These are phyloP conservation scores for Penstemon davidsonii DNA, from an alignment of 257 asterid species.

Conservation along the genomic window DNA sequence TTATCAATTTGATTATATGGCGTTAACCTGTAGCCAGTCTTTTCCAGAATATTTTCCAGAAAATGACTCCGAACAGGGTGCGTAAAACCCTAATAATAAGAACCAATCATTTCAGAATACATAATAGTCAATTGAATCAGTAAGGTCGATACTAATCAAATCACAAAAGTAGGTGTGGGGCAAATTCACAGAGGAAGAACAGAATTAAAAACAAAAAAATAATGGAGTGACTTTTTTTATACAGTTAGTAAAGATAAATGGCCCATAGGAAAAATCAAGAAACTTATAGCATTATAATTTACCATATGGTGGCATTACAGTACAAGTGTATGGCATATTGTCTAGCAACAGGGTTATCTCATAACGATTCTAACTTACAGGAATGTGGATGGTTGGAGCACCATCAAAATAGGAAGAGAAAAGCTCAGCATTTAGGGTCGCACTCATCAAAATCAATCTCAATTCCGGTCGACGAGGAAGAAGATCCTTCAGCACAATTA, in stretches of 20 bases:
- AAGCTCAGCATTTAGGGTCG: slow-evolving; percentile 89
- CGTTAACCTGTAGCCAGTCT: slow-evolving; percentile 72
- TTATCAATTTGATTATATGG: slow-evolving; percentile 84
- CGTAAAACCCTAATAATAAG: slow-evolving; percentile 73
- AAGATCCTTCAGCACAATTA: slow-evolving; percentile 88
- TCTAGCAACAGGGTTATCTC: slow-evolving; percentile 12
- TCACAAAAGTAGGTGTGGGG: background rate
- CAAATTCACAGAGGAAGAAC: slow-evolving; percentile 16
- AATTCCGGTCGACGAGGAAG: slow-evolving; percentile 87
- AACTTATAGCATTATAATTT: slow-evolving; percentile 5
- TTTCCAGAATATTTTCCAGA: slow-evolving; percentile 79
- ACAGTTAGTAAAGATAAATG: background rate
- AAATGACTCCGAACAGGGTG: slow-evolving; percentile 77
- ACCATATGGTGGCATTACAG: slow-evolving; percentile 11
- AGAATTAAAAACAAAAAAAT: background rate
- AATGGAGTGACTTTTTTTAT: background rate
- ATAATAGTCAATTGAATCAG: slow-evolving; percentile 20
- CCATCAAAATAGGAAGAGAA: slow-evolving; percentile 84
- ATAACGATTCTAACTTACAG: slow-evolving; percentile 52
- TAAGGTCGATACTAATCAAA: background rate
- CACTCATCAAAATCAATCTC: slow-evolving; percentile 88
- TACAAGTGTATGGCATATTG: slow-evolving; percentile 5
- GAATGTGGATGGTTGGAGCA: slow-evolving; percentile 85
- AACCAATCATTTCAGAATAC: slow-evolving; percentile 14
- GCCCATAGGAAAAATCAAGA: background rate